Base-by-base conservation (phyloP, 2,329 filamentous ascomycete species). In the Cadophora luteo-olivacea region DNA sequence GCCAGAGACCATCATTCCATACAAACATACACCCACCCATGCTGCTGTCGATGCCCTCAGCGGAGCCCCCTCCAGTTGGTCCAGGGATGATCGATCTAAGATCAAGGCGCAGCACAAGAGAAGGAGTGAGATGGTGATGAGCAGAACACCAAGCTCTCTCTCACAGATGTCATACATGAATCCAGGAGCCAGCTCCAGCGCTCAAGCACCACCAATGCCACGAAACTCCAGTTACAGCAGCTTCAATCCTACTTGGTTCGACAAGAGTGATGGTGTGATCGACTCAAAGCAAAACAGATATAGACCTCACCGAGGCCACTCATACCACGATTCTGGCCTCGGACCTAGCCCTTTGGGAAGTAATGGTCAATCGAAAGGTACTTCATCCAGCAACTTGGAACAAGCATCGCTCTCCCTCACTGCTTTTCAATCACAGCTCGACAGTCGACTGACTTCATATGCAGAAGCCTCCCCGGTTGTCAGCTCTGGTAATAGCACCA, bases 11-110 rank as follows among this genome's bases (percentile, higher is more conserved):
- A 81, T 82, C 64, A 70, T 79, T n/a, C 81, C 84, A 14, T 90
- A 90, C 78, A 84, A 80, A 64, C 88, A 90, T 75, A 78, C 88
- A 24, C 87, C 87, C n/a, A 89, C 82, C 16, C 88, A 91, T 75
- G 88, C 88, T 33, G 86, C 86, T 57, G 76, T 82, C 14, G 87
- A 90, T 77, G 86, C 87, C 54, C 78, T 89, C 54, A 80, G 82
- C 25, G 84, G 83, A 36, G 85, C 85, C 3, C 87, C 86, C 11
- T 80, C 83, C 0, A 83, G 81, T 71, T 87, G 83, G 82, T 83
- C 82, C 68, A 74, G 80, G 8, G 80, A 81, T 29, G 77, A 79
- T 70, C 66, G 71, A 55, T 49, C 70, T 4, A 76, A 75, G 70
- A 79, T 79, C 70, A 72, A 70, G 66, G 75, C 74, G 49, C 73